A percentile compares a stretch with the other conserved stretches of the same genome.
Conservation (phyloP, 371 early-diverging fungal species). For the Conidiobolus incongruus region DNA sequence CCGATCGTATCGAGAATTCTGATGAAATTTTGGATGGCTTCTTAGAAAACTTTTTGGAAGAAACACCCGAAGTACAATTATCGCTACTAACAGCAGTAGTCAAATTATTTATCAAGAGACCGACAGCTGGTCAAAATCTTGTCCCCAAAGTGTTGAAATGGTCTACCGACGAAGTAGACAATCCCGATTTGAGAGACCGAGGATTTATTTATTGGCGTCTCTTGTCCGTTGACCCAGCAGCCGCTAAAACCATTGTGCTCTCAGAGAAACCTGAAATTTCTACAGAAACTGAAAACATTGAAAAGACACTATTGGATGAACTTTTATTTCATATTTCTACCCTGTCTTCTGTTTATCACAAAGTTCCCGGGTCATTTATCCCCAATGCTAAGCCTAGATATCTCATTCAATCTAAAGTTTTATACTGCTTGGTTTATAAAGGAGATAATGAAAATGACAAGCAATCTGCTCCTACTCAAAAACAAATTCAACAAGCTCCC, state of each 20-base stretch:
- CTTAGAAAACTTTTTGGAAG: slow-evolving; percentile 41
- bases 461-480: neutral
- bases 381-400: slow-evolving; percentile 4
- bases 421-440: slow-evolving; percentile 1
- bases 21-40: slow-evolving; percentile 55
- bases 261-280: slow-evolving; percentile 86
- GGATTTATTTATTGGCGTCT: slow-evolving; percentile 95
- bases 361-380: slow-evolving; percentile 60
- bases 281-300: slow-evolving; percentile 55
- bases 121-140: slow-evolving; percentile 64
- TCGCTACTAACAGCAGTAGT: slow-evolving; percentile 84
- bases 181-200: slow-evolving; percentile 92
- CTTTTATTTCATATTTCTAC: slow-evolving; percentile 67
- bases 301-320: slow-evolving; percentile 61
- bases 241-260: slow-evolving; percentile 47
- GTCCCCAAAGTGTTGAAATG: slow-evolving; percentile 77
- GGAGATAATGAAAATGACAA: neutral
- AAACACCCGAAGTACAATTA: too few relatives aligned
- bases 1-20: slow-evolving; percentile 73
- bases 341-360: slow-evolving; percentile 83
- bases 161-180: slow-evolving; percentile 81
- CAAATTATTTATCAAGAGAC: slow-evolving; percentile 81
- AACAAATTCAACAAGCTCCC: too few relatives aligned
- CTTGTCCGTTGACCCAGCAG: slow-evolving; percentile 69
- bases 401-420: slow-evolving; percentile 5